Conservation (phyloP, 2,329 filamentous ascomycete species). For the Fusarium goolgardi region DNA sequence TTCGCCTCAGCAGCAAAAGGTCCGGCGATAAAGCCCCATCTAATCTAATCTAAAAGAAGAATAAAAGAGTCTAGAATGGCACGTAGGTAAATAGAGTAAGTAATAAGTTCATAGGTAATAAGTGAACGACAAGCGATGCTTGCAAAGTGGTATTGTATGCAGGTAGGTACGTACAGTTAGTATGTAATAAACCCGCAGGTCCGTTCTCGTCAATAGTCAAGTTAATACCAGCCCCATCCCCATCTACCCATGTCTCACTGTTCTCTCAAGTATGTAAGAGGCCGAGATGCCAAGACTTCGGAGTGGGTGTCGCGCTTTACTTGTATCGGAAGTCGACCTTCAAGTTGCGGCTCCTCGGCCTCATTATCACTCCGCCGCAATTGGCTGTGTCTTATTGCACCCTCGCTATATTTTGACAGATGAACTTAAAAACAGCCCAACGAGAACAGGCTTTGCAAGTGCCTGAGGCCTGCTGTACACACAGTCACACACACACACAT, state of each 20-base stretch:
- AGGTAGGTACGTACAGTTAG: not conserved
- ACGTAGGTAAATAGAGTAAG: not conserved
- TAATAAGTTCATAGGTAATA: not conserved
- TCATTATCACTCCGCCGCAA: constrained; percentile 32
- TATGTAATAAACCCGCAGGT: not conserved
- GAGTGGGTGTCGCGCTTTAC: constrained; percentile 35
- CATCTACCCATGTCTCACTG: constrained; percentile 3
- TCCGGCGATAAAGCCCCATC: not conserved
- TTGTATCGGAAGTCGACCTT: constrained; percentile 41
- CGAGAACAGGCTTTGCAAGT: constrained; percentile 3
- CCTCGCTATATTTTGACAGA: constrained; percentile 24
- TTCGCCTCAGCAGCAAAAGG: constrained; percentile 10
- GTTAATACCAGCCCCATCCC: not conserved
- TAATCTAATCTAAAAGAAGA: not conserved
- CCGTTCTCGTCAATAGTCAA: not conserved
- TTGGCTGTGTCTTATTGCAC: constrained; percentile 26
- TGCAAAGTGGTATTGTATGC: not conserved
- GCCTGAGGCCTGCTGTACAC: constrained; percentile 30
- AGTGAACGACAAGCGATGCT: not conserved
- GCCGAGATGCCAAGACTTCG: constrained; percentile 21
- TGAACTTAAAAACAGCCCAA: constrained; percentile 5
- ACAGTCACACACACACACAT: not conserved
- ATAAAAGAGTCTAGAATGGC: not conserved
- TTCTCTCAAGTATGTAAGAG: constrained; percentile 7
- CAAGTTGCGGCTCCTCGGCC: constrained; percentile 39